Evolutionary conservation across 1,284 basidiomycete species (phyloP), one percentile per base, ranked within the genome.

Genomic region (Ceratobasidium sp.): DNA sequence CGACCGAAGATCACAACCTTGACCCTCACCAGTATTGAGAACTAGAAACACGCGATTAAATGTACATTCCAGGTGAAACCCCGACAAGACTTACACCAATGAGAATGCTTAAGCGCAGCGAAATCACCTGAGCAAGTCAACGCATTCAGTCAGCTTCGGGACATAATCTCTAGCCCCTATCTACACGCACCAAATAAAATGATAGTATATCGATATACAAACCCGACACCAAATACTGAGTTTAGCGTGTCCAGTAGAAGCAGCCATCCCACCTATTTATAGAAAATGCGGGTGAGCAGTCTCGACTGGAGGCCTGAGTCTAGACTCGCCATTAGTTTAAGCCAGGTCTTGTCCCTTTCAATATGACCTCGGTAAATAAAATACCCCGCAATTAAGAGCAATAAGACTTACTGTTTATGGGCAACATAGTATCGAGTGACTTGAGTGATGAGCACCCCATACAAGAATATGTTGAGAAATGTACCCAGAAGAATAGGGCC

Each of bases 401-500:
- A 17, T 13, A 19, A 13, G 40, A 51, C 64, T 51, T 1, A 66
- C 64, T 66, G n/a, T 51, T 49, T 52, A 34, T 75, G 54, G 1
- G 46, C 17, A 15, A 43, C 43, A n/a, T 43, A 66, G 13, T 66
- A 75, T 32, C 66, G 5, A 22, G 40, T 56, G 7, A 66, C 64
- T 22, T 75, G 73, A 3, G 40, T 49, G 51, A 75, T 15, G 1
- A 75, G 17, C n/a, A 75, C 37, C 11, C 73, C 73, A 29, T 57
- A 75, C 8, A 75, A 32, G 62, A 43, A 56, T 1, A 75, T 40
- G 52, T 75, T 75, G 8, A 75, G 62, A 19, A 75, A 17, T 3
- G 62, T 59, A 13, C 73, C 73, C 6, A 75, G n/a, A 13, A 75
- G 62, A 15, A 67, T 75, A 40, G 62, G 46, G 34, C 73, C 73